Evolutionary conservation across 1,284 basidiomycete genomes (phyloP).

Genomic region (Exsudoporus floridanus): DNA sequence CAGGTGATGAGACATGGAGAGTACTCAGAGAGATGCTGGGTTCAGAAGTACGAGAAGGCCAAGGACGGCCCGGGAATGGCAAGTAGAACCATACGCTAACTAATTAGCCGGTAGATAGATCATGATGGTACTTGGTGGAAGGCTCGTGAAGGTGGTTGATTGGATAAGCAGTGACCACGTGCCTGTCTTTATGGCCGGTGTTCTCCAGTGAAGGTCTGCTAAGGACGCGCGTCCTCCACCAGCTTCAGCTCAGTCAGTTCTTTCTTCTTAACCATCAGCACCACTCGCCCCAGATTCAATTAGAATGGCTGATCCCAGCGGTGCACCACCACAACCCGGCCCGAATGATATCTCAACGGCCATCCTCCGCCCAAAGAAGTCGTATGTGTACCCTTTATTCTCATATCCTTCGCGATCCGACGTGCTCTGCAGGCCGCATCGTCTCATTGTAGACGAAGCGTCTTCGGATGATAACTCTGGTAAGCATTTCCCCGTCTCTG

Average conservation of each 20-base stretch:
- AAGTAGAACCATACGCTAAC: neutral
- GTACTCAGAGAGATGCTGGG: constrained; percentile 23
- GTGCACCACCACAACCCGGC: constrained; percentile 71
- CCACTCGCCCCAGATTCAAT: constrained; percentile 2
- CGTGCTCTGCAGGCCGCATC: constrained; percentile 71
- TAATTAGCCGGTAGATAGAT: too few species aligned
- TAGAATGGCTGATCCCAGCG: constrained; percentile 74
- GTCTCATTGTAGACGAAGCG: constrained; percentile 91
- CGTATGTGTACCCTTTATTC: constrained; percentile 55
- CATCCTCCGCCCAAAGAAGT: constrained; percentile 93
- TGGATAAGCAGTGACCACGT: constrained; percentile 22
- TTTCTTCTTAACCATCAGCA: constrained; percentile 23
- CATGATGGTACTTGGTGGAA: constrained; percentile 6
- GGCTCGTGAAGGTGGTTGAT: constrained; percentile 13
- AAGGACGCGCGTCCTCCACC: constrained; percentile 46
- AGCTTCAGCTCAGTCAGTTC: constrained; percentile 9
- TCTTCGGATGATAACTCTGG: constrained; percentile 91
- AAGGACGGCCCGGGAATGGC: constrained; percentile 3
- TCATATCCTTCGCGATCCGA: constrained; percentile 13
- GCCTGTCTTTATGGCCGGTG: constrained; percentile 22
- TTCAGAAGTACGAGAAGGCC: constrained; percentile 20
- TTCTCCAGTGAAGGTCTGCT: constrained; percentile 5
- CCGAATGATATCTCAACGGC: constrained; percentile 89
- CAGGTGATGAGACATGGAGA: constrained; percentile 45
- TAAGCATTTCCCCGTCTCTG: constrained; percentile 34